Percentiles rank a stretch among this genome's conserved stretches.
phyloP scores from a whole-genome alignment of 768 basidiomycete species.

The Zangia roseola region DNA sequence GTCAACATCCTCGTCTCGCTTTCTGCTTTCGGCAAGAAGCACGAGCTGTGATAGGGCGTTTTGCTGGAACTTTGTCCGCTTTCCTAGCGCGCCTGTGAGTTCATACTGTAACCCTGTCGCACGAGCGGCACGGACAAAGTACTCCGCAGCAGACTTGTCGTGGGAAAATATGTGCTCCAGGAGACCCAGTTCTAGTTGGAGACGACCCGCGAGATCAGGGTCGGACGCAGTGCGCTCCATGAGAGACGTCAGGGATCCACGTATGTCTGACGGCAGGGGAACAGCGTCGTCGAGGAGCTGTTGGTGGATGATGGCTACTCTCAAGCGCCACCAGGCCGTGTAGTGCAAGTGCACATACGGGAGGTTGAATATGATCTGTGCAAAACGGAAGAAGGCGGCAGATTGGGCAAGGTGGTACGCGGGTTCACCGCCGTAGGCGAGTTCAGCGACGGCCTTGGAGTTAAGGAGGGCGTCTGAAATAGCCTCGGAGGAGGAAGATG shows the following conservation, averaged over 20 bases:
- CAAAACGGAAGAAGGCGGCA: constrained; percentile 70
- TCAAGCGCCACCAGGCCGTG: constrained; percentile 81
- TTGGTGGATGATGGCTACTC: constrained; percentile 69
- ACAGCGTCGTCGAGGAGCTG: constrained; percentile 81
- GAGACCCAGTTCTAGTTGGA: constrained; percentile 76
- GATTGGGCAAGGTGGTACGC: constrained; percentile 85
- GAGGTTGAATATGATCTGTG: constrained; percentile 63
- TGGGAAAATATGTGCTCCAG: constrained; percentile 73
- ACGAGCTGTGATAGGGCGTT: constrained; percentile 86
- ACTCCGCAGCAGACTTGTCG: constrained; percentile 74
- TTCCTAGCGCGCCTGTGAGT: constrained; percentile 89
- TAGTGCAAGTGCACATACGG: constrained; percentile 51
- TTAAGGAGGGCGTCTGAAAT: constrained; percentile 55
- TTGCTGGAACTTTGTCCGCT: constrained; percentile 91
- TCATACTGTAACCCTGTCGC: constrained; percentile 83
- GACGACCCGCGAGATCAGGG: constrained; percentile 63
- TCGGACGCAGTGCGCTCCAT: constrained; percentile 41
- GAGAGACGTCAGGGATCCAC: constrained; percentile 43
- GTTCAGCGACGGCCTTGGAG: constrained; percentile 63
- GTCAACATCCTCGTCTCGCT: constrained; percentile 29
- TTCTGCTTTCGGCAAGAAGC: constrained; percentile 84
- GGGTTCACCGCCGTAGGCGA: constrained; percentile 88
- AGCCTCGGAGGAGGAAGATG: background rate
- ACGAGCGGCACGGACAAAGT: constrained; percentile 75
- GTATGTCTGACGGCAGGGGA: constrained; percentile 44